Conservation (phyloP, 83 land plant species). For the Thuja plicata region DNA sequence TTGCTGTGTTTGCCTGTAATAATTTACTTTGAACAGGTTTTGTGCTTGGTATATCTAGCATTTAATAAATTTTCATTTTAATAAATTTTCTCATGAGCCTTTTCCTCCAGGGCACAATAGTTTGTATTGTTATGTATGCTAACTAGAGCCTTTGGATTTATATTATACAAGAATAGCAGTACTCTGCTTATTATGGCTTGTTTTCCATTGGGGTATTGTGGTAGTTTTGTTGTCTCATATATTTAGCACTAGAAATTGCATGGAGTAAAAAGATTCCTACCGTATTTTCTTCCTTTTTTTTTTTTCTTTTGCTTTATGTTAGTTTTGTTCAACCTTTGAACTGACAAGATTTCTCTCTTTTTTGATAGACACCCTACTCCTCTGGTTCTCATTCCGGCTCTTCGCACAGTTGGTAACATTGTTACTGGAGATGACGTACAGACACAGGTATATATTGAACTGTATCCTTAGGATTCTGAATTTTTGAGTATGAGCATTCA, state of each 20-base stretch:
- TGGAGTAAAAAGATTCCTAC: not conserved
- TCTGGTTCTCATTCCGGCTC: constrained; percentile 32
- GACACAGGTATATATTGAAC: constrained; percentile 37
- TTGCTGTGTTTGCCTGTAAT: not conserved
- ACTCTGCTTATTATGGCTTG: not conserved
- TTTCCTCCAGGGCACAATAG: not conserved
- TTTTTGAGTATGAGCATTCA: not conserved
- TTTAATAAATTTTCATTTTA: not conserved
- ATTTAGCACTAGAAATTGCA: not conserved
- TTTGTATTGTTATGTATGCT: not conserved
- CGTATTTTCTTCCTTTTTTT: not conserved
- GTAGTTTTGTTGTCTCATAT: not conserved
- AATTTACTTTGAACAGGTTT: not conserved
- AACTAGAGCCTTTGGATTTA: not conserved
- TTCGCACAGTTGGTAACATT: constrained; percentile 58
- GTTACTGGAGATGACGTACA: constrained; percentile 54
- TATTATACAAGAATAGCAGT: not conserved
- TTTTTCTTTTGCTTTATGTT: not conserved
- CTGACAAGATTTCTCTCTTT: not conserved
- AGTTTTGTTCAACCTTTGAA: not conserved
- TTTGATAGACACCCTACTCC: constrained; percentile 27
- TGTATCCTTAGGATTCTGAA: not conserved
- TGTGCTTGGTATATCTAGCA: not conserved
- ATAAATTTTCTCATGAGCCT: no score
- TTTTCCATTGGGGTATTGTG: not conserved